These are phyloP conservation scores for Colletotrichum cuscutae DNA, from an alignment of 2,329 filamentous ascomycete genomes.

Conservation along the genomic window DNA sequence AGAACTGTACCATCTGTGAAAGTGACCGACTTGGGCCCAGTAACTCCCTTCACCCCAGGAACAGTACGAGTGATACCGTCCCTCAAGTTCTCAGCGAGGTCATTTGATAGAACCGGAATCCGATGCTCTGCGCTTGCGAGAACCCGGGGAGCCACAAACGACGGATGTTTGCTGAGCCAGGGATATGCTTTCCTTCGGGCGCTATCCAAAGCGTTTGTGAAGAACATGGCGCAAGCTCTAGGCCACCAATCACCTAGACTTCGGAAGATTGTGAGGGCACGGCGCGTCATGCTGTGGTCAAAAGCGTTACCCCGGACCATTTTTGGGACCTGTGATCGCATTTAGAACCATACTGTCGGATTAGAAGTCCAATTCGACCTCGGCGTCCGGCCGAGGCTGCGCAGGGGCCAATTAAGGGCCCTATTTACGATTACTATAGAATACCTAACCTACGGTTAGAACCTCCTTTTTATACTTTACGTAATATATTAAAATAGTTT, in stretches of 20 bases:
- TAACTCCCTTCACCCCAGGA: conserved; percentile 41
- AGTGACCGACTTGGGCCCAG: conserved; percentile 41
- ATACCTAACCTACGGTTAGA: too few relatives aligned
- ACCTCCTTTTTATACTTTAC: too few relatives aligned
- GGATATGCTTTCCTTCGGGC: conserved; percentile 21
- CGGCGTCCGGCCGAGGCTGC: too few relatives aligned
- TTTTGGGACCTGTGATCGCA: conserved; percentile 4
- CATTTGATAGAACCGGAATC: conserved; percentile 42
- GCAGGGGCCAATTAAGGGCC: too few relatives aligned
- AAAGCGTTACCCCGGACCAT: conserved; percentile 21
- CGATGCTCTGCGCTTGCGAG: conserved; percentile 37
- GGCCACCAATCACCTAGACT: conserved; percentile 10
- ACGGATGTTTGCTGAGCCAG: conserved; percentile 25
- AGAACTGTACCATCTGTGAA: conserved; percentile 44
- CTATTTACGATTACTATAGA: too few relatives aligned
- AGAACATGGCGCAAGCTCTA: not conserved
- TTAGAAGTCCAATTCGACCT: too few relatives aligned
- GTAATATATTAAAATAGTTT: too few relatives aligned
- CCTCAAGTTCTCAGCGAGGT: conserved; percentile 42
- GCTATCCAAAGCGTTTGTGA: not conserved
- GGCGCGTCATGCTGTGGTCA: conserved; percentile 23
- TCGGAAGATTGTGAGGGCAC: conserved; percentile 9
- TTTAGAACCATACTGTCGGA: too few relatives aligned
- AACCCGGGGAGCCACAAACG: conserved; percentile 6
- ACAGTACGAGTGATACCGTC: conserved; percentile 42